Conservation (phyloP, 164 flowering plant species). For the Stephania japonica region DNA sequence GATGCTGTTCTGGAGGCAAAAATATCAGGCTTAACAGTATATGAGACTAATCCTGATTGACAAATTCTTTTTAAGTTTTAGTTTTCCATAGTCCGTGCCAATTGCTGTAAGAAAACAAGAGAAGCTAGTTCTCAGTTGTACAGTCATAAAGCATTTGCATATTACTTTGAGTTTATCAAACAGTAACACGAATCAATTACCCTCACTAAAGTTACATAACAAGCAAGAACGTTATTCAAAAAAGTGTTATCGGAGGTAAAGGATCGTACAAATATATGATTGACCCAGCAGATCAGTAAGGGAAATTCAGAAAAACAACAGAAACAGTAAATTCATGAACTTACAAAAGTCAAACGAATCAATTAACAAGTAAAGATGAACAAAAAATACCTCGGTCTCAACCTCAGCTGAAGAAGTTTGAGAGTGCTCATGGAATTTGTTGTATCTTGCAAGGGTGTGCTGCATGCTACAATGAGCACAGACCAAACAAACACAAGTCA, state of each 20-base stretch:
- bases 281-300: background rate
- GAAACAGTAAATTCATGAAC: background rate
- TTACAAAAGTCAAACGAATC: background rate
- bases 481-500: constrained; percentile 1
- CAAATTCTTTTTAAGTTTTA: background rate
- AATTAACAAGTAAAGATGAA: background rate
- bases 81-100: background rate
- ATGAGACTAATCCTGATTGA: too few relatives aligned
- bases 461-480: constrained; percentile 46
- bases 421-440: constrained; percentile 36
- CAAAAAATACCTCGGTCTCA: constrained; percentile 48
- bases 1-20: background rate
- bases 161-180: too few relatives aligned
- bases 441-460: constrained; percentile 61
- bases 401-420: constrained; percentile 28
- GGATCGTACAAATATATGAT: too few relatives aligned
- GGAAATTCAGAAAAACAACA: background rate
- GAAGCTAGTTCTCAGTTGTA: background rate
- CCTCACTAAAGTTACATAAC: background rate
- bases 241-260: too few relatives aligned
- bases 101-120: background rate
- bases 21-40: background rate
- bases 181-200: too few relatives aligned
- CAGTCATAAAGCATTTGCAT: background rate
- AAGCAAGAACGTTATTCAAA: constrained; percentile 1